Evolutionary conservation across 257 asterid species (phyloP), one percentile per base, ranked within the genome.

Genomic region (Ehretia macrophylla): DNA sequence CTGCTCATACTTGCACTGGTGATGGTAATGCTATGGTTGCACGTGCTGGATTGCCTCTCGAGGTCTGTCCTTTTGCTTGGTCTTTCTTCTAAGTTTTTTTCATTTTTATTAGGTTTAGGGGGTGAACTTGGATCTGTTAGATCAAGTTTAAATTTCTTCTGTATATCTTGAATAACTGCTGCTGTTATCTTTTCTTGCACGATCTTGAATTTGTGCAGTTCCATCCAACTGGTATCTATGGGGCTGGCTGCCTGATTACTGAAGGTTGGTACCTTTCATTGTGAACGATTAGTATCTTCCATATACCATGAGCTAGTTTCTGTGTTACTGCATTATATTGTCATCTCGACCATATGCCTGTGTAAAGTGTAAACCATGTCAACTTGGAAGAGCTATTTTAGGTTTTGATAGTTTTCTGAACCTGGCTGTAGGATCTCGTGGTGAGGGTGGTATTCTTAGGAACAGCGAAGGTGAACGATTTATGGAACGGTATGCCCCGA

Each of bases 1-100:
- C 99, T 75, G 99, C 99, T 69, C 99, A 92, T 79, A 92, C 97
- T 66, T 92, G 99, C 87, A 92, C 99, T 1, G 99, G 99, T 72
- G 99, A 92, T 80, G 99, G 99, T 62, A 89, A 83, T 81, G 99
- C 96, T 45, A 92, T 92, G 99, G 99, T 92, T 70, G 84, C 99
- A 19, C 97, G 99, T 59, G 99, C 97, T 47, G 99, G 96, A 53
- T 78, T 92, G 49, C 99, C 98, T 70, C 97, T 92, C 0, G 79
- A 88, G 98, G 98, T 88, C 38, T 51, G 76, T 70, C 52, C 18
- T 17, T 32, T 23, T 3, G 21, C 10, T 16, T 45, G 49, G 16
- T 51, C 51, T 65, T 52, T 37, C 9, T 19, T 32, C 8, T 51
- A 5, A 19, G 8, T 51, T 19, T 1, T 4, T 51, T 46, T 18